These are phyloP conservation scores for Fagopyrum tataricum DNA, from an alignment of 148 eudicot genomes.

Conservation along the genomic window DNA sequence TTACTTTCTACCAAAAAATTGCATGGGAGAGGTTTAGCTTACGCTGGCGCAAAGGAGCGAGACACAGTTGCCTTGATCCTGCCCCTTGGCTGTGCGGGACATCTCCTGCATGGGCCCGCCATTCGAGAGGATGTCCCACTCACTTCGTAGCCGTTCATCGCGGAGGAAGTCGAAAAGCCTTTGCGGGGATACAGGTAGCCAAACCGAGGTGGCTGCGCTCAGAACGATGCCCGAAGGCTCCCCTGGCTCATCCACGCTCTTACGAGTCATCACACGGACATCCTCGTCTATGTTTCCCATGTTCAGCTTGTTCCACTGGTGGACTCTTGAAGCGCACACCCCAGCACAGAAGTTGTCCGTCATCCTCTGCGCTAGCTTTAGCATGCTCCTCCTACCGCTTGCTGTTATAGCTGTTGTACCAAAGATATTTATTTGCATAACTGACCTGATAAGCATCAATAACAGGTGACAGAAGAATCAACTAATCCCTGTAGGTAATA, in stretches of 20 bases:
- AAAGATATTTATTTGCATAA: too few species aligned
- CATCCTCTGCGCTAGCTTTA: constrained; percentile 84
- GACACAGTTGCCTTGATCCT: constrained; percentile 88
- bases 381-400: constrained; percentile 76
- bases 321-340: constrained; percentile 72
- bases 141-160: constrained; percentile 72
- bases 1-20: neutral
- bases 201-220: constrained; percentile 88
- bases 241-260: constrained; percentile 87
- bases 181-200: constrained; percentile 83
- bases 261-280: constrained; percentile 84
- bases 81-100: constrained; percentile 94
- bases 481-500: constrained; percentile 19
- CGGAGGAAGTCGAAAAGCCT: constrained; percentile 80
- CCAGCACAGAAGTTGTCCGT: constrained; percentile 88
- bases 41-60: constrained; percentile 89
- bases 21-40: constrained; percentile 17
- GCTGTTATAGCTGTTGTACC: constrained; percentile 68
- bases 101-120: constrained; percentile 99
- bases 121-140: constrained; percentile 94
- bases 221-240: constrained; percentile 85
- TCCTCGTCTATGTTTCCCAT: constrained; percentile 66
- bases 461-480: neutral
- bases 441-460: neutral
- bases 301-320: constrained; percentile 89